Evolutionary conservation across 1,139 yeast genomes (phyloP).

Genomic region (Lodderomyces theae): DNA sequence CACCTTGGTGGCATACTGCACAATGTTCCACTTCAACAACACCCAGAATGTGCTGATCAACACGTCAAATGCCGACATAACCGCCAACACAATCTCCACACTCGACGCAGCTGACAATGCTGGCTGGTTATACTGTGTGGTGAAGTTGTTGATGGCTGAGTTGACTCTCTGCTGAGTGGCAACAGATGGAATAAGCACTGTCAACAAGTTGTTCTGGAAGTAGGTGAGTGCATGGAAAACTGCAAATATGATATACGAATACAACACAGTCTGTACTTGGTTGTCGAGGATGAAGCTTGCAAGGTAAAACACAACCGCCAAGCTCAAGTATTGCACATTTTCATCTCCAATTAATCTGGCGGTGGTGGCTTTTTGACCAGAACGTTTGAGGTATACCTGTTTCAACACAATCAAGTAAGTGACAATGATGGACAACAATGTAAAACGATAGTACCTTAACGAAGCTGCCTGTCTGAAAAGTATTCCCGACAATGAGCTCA

Average conservation of each 20-base stretch:
- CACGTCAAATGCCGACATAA: conserved; percentile 13
- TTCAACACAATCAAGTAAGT: conserved; percentile 50
- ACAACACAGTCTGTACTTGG: conserved; percentile 37
- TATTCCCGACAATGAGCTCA: conserved; percentile 27
- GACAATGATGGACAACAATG: conserved; percentile 40
- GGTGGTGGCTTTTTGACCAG: conserved; percentile 14
- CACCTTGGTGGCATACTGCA: conserved; percentile 18
- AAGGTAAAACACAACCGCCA: conserved; percentile 38
- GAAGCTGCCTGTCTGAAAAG: conserved; percentile 29
- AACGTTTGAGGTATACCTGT: conserved; percentile 38
- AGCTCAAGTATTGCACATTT: conserved; percentile 47
- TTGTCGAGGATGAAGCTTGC: conserved; percentile 29
- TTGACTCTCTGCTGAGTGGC: conserved; percentile 22
- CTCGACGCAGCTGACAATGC: conserved; percentile 49
- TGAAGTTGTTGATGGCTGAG: conserved; percentile 30
- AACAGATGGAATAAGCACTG: conserved; percentile 20
- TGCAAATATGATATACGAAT: conserved; percentile 57
- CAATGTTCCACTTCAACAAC: conserved; percentile 21
- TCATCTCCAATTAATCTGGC: conserved; percentile 38
- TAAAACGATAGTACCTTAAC: conserved; percentile 33
- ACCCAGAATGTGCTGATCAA: conserved; percentile 18
- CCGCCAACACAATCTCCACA: conserved; percentile 33
- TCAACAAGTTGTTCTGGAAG: conserved; percentile 34
- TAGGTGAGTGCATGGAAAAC: conserved; percentile 55
- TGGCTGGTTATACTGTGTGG: conserved; percentile 41